A percentile compares a stretch with the other conserved stretches of the same genome.
Conservation (phyloP, 2,329 filamentous ascomycete species). For the Penicillium sp. region DNA sequence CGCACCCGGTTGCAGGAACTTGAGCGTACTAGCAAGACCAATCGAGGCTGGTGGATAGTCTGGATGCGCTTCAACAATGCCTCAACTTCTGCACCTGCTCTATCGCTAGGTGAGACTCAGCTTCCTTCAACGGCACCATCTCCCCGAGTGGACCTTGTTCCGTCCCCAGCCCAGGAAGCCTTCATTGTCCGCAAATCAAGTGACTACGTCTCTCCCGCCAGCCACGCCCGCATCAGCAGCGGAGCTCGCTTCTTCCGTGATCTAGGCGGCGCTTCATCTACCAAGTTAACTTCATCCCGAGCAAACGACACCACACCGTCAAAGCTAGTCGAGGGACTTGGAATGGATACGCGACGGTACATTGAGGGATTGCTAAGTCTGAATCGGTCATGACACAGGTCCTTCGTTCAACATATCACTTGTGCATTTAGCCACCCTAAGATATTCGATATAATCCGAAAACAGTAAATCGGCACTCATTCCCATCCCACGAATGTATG, state of each 20-base stretch:
- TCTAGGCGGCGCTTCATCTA: conserved; percentile 36
- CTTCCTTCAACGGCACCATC: conserved; percentile 17
- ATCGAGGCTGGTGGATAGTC: conserved; percentile 65
- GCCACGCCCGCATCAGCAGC: conserved; percentile 33
- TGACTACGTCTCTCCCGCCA: conserved; percentile 36
- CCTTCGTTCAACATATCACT: no score
- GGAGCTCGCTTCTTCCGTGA: conserved; percentile 41
- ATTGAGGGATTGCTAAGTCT: conserved; percentile 47
- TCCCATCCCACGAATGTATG: no score
- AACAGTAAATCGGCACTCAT: no score
- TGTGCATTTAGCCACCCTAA: no score
- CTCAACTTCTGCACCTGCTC: conserved; percentile 5
- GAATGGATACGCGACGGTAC: conserved; percentile 47
- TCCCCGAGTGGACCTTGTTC: conserved; percentile 2
- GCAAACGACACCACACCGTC: conserved; percentile 32
- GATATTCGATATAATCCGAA: no score
- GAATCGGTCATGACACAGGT: conserved; percentile 34
- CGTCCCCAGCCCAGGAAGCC: conserved; percentile 35
- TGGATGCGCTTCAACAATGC: conserved; percentile 54
- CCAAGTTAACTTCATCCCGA: conserved; percentile 21
- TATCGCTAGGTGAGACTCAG: conserved; percentile 3
- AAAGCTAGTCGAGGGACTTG: conserved; percentile 45
- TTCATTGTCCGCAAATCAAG: conserved; percentile 48
- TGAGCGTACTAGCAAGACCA: conserved; percentile 62
- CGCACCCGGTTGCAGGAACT: conserved; percentile 48